A percentile compares a stretch with the other conserved stretches of the same genome.
phyloP scores from a whole-genome alignment of 805 yeast genomes.

The Maudiozyma pseudohumilis region DNA sequence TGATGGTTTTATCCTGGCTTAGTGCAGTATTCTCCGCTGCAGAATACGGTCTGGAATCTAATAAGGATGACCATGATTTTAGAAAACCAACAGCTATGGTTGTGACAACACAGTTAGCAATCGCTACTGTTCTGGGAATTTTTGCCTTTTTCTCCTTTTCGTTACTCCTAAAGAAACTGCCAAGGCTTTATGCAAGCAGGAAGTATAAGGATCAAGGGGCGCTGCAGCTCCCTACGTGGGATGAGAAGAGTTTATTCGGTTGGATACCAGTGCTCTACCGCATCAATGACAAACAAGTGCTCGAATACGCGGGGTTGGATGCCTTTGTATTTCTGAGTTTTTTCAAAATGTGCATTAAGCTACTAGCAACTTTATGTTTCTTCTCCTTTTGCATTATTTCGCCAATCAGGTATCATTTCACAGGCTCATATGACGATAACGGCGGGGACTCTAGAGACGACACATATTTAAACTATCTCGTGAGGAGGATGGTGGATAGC shows the following conservation, averaged over 20 bases:
- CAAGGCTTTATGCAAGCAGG: constrained; percentile 79
- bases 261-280: constrained; percentile 66
- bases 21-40: background rate
- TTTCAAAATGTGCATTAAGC: constrained; percentile 76
- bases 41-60: background rate
- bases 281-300: constrained; percentile 63
- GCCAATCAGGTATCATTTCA: constrained; percentile 73
- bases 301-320: constrained; percentile 88
- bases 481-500: constrained; percentile 12
- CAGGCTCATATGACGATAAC: constrained; percentile 67
- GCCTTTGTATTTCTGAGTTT: constrained; percentile 87
- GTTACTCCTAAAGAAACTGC: constrained; percentile 59
- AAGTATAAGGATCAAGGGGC: constrained; percentile 27
- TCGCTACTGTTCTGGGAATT: constrained; percentile 61
- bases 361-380: constrained; percentile 52
- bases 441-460: constrained; percentile 26
- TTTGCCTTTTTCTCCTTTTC: constrained; percentile 64
- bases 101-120: constrained; percentile 64
- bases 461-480: background rate
- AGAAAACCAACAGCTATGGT: constrained; percentile 40
- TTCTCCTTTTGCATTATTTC: constrained; percentile 69
- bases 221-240: constrained; percentile 27
- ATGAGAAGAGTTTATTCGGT: constrained; percentile 48
- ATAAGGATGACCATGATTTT: constrained; percentile 19
- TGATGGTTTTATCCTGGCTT: no score